Conservation (phyloP, 371 early-diverging fungal genomes). For the Syncephalastrum contaminatum region DNA sequence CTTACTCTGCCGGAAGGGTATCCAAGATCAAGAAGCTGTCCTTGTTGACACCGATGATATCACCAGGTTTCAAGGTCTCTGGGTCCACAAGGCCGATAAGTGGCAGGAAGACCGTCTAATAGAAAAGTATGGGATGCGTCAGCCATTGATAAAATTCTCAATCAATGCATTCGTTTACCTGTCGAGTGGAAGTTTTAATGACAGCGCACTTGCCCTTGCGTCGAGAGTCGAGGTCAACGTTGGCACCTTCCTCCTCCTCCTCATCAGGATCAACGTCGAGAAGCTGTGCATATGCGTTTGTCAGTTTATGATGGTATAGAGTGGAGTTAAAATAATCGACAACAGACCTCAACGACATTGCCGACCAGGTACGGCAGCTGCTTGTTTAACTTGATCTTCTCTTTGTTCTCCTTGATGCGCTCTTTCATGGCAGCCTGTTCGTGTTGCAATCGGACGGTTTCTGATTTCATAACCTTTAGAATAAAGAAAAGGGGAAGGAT, state of each 20-base stretch:
- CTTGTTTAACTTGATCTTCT: constrained; percentile 99
- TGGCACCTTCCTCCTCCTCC: constrained; percentile 91
- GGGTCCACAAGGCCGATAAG: constrained; percentile 98
- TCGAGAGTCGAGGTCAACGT: constrained; percentile 89
- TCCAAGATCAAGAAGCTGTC: constrained; percentile 99
- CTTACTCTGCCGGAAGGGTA: constrained; percentile 96
- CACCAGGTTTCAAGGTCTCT: constrained; percentile 94
- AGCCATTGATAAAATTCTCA: neutral
- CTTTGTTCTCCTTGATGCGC: constrained; percentile 97
- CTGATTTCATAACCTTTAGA: constrained; percentile 85
- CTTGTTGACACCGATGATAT: constrained; percentile 99
- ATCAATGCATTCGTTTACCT: constrained; percentile 50
- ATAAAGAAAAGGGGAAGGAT: neutral
- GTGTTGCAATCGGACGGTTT: constrained; percentile 82
- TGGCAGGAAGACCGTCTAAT: constrained; percentile 94
- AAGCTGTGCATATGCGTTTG: constrained; percentile 48
- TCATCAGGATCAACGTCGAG: constrained; percentile 93
- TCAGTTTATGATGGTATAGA: neutral
- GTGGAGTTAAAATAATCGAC: neutral
- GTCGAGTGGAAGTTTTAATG: constrained; percentile 95
- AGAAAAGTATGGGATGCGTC: neutral
- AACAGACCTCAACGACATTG: constrained; percentile 95
- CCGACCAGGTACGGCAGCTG: constrained; percentile 99
- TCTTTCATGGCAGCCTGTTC: constrained; percentile 91
- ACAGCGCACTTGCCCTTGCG: constrained; percentile 98